These are phyloP conservation scores for Acmispon strigosus DNA, from an alignment of 306 rosid species.

Conservation along the genomic window DNA sequence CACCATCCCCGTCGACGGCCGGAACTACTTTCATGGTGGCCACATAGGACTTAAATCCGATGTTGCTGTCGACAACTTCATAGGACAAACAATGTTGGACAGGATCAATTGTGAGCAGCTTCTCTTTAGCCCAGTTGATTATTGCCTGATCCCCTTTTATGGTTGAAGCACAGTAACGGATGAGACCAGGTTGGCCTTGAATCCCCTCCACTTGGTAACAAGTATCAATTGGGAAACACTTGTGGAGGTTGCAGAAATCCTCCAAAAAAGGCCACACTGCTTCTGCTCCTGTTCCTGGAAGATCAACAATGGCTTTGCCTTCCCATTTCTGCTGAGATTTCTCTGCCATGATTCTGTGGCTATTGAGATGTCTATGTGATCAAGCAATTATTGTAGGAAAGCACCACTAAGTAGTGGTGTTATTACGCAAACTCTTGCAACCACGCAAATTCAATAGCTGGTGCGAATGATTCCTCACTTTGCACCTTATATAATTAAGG, in stretches of 20 bases:
- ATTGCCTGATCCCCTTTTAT: neutral
- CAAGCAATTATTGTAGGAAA: neutral
- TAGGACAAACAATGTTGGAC: constrained; percentile 37
- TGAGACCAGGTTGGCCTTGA: constrained; percentile 39
- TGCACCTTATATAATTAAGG: no score
- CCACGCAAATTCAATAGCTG: neutral
- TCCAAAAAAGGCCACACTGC: constrained; percentile 34
- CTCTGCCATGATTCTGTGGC: constrained; percentile 15
- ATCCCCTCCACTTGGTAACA: constrained; percentile 37
- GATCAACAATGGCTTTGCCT: constrained; percentile 24
- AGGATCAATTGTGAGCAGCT: constrained; percentile 39
- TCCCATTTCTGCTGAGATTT: constrained; percentile 33
- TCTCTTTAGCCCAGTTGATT: constrained; percentile 48
- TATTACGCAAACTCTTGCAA: neutral
- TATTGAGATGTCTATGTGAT: neutral
- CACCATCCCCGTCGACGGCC: neutral
- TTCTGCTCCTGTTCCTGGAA: neutral
- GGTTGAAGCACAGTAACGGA: constrained; percentile 39
- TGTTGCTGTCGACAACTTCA: constrained; percentile 34
- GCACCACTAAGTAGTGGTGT: neutral
- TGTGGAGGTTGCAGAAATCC: constrained; percentile 55
- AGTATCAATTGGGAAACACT: constrained; percentile 33
- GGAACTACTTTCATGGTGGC: constrained; percentile 27
- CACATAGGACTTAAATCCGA: constrained; percentile 44
- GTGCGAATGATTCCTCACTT: no score